Conservation (phyloP, 106 monocot species). For the Allium cepa region DNA sequence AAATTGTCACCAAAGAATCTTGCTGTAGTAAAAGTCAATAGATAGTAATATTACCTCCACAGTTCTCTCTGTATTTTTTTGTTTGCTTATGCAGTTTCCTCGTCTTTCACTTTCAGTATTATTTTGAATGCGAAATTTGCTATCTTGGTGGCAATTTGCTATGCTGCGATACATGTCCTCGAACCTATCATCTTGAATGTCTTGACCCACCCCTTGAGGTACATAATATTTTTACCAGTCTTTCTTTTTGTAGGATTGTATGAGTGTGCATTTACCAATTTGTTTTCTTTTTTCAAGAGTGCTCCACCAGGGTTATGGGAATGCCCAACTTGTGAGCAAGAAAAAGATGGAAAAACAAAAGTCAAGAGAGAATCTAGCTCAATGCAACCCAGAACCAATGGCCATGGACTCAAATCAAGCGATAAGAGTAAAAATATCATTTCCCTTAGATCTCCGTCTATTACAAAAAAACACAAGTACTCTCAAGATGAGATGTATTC, state of each 20-base stretch:
- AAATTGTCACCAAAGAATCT: too few species aligned
- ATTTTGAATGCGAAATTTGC: slow-evolving; percentile 83
- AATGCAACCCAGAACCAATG: slow-evolving; percentile 43
- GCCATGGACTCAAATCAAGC: slow-evolving; percentile 16
- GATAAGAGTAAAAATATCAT: slow-evolving; percentile 33
- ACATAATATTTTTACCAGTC: neutral
- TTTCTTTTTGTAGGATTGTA: slow-evolving; percentile 11
- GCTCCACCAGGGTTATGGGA: slow-evolving; percentile 85
- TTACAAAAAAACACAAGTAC: slow-evolving; percentile 19
- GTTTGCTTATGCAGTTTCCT: too few species aligned
- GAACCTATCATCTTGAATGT: slow-evolving; percentile 83
- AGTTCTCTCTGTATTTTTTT: neutral
- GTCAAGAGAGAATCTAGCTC: slow-evolving; percentile 27
- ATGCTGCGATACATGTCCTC: slow-evolving; percentile 90
- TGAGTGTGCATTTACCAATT: neutral
- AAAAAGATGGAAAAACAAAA: slow-evolving; percentile 27
- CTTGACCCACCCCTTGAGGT: slow-evolving; percentile 95
- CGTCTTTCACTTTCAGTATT: slow-evolving; percentile 47
- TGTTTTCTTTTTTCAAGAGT: slow-evolving; percentile 24
- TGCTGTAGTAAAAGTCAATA: too few species aligned
- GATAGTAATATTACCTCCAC: too few species aligned
- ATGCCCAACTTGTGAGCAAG: slow-evolving; percentile 44
- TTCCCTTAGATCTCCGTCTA: slow-evolving; percentile 5
- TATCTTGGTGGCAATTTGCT: slow-evolving; percentile 92
- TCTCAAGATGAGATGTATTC: slow-evolving; percentile 26